Evolutionary conservation across 129 eudicot species (phyloP).

Genomic region (Centrapalus pauciflorus): DNA sequence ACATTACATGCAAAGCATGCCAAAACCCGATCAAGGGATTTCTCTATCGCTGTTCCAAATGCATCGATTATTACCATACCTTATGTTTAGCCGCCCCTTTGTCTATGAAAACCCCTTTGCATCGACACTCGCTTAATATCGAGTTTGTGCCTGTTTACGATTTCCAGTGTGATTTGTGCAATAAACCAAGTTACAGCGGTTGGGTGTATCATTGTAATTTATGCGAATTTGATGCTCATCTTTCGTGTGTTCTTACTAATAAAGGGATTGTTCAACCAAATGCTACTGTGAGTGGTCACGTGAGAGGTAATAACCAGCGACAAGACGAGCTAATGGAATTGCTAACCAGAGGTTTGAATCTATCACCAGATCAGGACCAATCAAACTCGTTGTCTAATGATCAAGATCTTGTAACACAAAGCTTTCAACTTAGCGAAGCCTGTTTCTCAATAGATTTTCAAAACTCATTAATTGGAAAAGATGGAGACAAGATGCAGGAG

Average conservation of each 20-base stretch:
- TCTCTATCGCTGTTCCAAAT: slow-evolving; percentile 40
- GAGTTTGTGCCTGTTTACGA: slow-evolving; percentile 47
- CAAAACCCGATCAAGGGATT: slow-evolving; percentile 33
- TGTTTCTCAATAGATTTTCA: slow-evolving; percentile 62
- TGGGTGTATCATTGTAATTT: slow-evolving; percentile 60
- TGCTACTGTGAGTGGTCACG: neutral
- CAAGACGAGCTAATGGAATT: slow-evolving; percentile 44
- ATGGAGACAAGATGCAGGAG: slow-evolving; percentile 17
- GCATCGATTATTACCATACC: slow-evolving; percentile 41
- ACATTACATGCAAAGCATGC: slow-evolving; percentile 42
- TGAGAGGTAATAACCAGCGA: slow-evolving; percentile 8
- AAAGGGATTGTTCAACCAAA: slow-evolving; percentile 11
- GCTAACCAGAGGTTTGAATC: slow-evolving; percentile 30
- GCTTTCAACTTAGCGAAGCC: slow-evolving; percentile 62
- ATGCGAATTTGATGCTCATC: slow-evolving; percentile 59
- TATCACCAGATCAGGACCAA: slow-evolving; percentile 18
- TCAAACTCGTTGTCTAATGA: slow-evolving; percentile 4
- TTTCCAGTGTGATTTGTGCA: slow-evolving; percentile 53
- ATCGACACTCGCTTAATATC: slow-evolving; percentile 43
- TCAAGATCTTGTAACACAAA: slow-evolving; percentile 29
- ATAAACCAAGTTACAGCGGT: slow-evolving; percentile 43
- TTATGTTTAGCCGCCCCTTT: slow-evolving; percentile 53
- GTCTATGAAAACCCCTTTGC: slow-evolving; percentile 45
- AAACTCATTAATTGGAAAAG: slow-evolving; percentile 35
- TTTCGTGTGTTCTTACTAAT: slow-evolving; percentile 46